Evolutionary conservation across 2,329 filamentous ascomycete species (phyloP).

Genomic region (Macrophomina phaseolina): DNA sequence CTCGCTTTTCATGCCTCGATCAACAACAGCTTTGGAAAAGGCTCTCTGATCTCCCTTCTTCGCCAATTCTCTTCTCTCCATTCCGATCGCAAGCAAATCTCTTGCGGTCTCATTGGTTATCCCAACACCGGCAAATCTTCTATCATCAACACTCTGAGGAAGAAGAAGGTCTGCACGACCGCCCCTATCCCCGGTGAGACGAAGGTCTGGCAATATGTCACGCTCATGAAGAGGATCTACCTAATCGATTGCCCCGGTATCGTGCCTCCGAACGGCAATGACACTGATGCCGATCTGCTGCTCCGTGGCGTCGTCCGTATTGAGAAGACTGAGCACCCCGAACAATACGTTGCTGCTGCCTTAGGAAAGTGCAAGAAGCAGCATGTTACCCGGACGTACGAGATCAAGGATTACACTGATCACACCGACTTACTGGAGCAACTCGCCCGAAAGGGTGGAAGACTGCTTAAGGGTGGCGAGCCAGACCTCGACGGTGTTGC

Average conservation of each 20-base stretch:
- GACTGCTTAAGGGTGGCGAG: conserved; percentile 89
- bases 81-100: conserved; percentile 90
- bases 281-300: conserved; percentile 85
- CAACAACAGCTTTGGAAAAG: conserved; percentile 96
- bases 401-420: conserved; percentile 74
- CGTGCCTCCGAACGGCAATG: conserved; percentile 83
- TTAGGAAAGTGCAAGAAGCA: conserved; percentile 80
- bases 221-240: conserved; percentile 91
- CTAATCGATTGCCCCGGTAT: conserved; percentile 97
- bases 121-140: conserved; percentile 96
- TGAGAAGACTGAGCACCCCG: conserved; percentile 94
- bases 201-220: conserved; percentile 98
- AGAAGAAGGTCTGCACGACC: conserved; percentile 92
- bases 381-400: conserved; percentile 92
- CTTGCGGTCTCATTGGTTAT: conserved; percentile 85
- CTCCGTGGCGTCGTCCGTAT: conserved; percentile 90
- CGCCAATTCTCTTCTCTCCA: conserved; percentile 92
- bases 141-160: conserved; percentile 94
- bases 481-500: conserved; percentile 93
- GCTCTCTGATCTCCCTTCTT: conserved; percentile 87
- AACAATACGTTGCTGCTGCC: conserved; percentile 90
- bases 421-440: conserved; percentile 84
- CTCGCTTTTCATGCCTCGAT: conserved; percentile 94
- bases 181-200: conserved; percentile 96
- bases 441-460: conserved; percentile 83